Conservation (phyloP, 768 basidiomycete genomes). For the Polyporus arcularius region DNA sequence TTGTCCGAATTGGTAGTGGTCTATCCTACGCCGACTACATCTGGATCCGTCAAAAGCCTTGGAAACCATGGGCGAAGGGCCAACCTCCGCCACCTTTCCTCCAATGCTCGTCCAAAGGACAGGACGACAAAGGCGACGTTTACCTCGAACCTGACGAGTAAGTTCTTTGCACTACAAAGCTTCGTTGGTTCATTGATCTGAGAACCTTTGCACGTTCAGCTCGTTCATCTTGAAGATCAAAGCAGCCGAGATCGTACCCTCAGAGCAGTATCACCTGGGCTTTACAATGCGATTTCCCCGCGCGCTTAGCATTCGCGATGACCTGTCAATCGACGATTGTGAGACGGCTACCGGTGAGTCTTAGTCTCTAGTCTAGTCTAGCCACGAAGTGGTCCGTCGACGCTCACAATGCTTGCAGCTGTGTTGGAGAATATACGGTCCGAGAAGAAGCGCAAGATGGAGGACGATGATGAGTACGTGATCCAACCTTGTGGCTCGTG, state of each 20-base stretch:
- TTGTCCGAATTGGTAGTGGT: slow-evolving; percentile 90
- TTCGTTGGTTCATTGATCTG: neutral
- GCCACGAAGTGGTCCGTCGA: neutral
- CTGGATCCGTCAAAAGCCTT: slow-evolving; percentile 80
- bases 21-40: slow-evolving; percentile 84
- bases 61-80: slow-evolving; percentile 73
- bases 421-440: slow-evolving; percentile 60
- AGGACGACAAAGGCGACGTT: slow-evolving; percentile 86
- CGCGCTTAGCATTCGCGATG: slow-evolving; percentile 77
- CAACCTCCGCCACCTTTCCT: slow-evolving; percentile 70
- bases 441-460: slow-evolving; percentile 77
- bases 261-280: slow-evolving; percentile 69
- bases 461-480: slow-evolving; percentile 40
- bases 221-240: slow-evolving; percentile 95
- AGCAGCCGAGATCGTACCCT: slow-evolving; percentile 83
- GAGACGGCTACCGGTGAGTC: slow-evolving; percentile 63
- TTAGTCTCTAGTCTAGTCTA: neutral
- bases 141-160: slow-evolving; percentile 91
- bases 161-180: slow-evolving; percentile 18
- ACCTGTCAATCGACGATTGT: slow-evolving; percentile 71
- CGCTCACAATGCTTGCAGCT: slow-evolving; percentile 36
- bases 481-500: neutral
- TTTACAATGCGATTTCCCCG: slow-evolving; percentile 96
- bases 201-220: slow-evolving; percentile 41
- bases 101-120: slow-evolving; percentile 55